Evolutionary conservation across 805 yeast genomes (phyloP).

Genomic region (Starmerella apis): DNA sequence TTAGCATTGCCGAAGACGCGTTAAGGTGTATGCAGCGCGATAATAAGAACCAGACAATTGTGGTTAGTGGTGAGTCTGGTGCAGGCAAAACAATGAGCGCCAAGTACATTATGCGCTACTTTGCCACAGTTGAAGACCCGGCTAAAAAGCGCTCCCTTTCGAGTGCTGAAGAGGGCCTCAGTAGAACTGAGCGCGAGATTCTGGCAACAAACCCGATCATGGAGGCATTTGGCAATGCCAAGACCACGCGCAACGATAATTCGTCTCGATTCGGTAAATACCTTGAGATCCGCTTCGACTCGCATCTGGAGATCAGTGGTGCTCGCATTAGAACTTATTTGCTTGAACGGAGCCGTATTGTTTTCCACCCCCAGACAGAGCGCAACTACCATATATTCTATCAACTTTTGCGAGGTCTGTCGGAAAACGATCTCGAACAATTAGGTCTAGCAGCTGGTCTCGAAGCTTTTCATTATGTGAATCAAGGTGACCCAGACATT

Average conservation of each 20-base stretch:
- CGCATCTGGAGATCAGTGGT: conserved; percentile 70
- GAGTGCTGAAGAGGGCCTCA: conserved; percentile 46
- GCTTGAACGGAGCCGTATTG: conserved; percentile 86
- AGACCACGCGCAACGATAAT: conserved; percentile 92
- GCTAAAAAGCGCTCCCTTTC: conserved; percentile 27
- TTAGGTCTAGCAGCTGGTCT: conserved; percentile 50
- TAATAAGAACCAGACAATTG: conserved; percentile 81
- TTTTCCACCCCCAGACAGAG: conserved; percentile 82
- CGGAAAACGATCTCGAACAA: conserved; percentile 42
- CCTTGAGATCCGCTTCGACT: conserved; percentile 77
- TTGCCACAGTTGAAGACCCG: conserved; percentile 76
- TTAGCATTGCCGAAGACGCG: conserved; percentile 97
- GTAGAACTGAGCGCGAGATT: conserved; percentile 85
- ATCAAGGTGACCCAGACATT: conserved; percentile 65
- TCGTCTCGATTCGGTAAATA: conserved; percentile 97
- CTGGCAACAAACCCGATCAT: conserved; percentile 93
- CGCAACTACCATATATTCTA: conserved; percentile 93
- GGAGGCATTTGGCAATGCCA: conserved; percentile 98
- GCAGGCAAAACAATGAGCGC: conserved; percentile 98
- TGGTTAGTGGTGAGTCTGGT: conserved; percentile 95
- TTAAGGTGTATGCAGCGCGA: conserved; percentile 88
- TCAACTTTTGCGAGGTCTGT: conserved; percentile 67
- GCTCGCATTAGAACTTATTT: conserved; percentile 89
- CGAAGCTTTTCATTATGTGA: conserved; percentile 65
- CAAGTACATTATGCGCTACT: conserved; percentile 92